Evolutionary conservation across 192 early-diverging fungal species (phyloP), one percentile per base, ranked within the genome.

Genomic region (Allomyces macrogynus): DNA sequence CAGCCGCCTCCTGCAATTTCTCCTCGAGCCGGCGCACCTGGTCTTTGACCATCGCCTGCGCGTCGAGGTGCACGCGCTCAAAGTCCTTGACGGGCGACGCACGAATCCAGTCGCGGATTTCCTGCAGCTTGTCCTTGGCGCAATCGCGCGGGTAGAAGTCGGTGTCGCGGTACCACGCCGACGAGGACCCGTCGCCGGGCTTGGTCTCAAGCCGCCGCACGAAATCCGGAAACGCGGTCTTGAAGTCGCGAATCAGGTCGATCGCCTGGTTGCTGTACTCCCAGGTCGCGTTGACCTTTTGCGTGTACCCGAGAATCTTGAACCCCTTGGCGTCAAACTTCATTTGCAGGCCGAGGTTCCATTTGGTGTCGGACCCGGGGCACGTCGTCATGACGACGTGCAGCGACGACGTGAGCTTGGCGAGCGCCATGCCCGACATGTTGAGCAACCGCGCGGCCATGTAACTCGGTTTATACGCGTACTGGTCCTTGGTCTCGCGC

Each of bases 261-360:
- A 92, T 72, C 0, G 93, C 93, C 63, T 81, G 84, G 64, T 79
- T 73, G 32, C 86, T 88, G 64, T 80, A 98, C 72, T 91, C 88
- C 95, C 95, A 98, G 16, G 80, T 79, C 25, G 73, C 76, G 23
- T 84, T 81, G 5, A 69, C 71, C 68, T 94, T 93, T 60, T 83
- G 77, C 7, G 91, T 84, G 70, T 93, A 95, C 2, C 93, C 94
- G 3, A 89, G 65, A 0, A 91, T 94, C 70, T 95, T 95, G 63
- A 86, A 78, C 61, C 83, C 80, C 69, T 87, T 87, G 10, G 77
- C 79, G 62, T 95, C 93, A 69, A 93, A 95, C 68, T 97, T 95
- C 62, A 98, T 78, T 66, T 86, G 86, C 40, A 98, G 77, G 1
- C 95, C 95, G 26, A 95, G 68, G 63, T 91, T 89, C 26, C 63